Conservation (phyloP, 768 basidiomycete genomes). For the Termitomyces sp. region DNA sequence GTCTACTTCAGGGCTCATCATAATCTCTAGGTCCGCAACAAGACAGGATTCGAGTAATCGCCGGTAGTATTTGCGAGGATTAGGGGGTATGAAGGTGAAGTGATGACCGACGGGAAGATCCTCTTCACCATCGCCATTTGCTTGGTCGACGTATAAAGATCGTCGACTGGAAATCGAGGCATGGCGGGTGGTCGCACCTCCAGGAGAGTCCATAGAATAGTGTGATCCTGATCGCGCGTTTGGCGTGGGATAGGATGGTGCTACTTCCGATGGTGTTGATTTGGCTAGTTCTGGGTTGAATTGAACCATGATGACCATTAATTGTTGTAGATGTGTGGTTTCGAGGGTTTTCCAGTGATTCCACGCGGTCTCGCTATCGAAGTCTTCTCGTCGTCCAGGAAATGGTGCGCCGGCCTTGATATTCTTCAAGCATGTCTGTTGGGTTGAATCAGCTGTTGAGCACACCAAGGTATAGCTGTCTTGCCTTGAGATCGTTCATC, state of each 20-base stretch:
- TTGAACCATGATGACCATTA: conserved; percentile 84
- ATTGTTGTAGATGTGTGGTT: conserved; percentile 79
- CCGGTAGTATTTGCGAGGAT: conserved; percentile 81
- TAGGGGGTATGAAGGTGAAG: conserved; percentile 90
- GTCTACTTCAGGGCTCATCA: conserved; percentile 88
- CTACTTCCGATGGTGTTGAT: conserved; percentile 58
- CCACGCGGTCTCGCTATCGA: conserved; percentile 79
- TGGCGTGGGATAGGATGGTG: conserved; percentile 41
- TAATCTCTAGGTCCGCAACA: conserved; percentile 79
- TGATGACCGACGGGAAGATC: conserved; percentile 69
- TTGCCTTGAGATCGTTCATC: conserved; percentile 80
- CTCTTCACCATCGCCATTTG: conserved; percentile 55
- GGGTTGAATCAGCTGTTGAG: conserved; percentile 10
- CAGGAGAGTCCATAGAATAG: conserved; percentile 43
- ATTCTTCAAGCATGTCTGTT: conserved; percentile 85
- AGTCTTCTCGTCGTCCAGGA: conserved; percentile 85
- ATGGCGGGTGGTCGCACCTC: conserved; percentile 40
- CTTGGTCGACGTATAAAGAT: conserved; percentile 45
- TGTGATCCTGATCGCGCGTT: conserved; percentile 54
- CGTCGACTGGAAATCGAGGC: conserved; percentile 66
- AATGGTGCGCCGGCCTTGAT: conserved; percentile 82
- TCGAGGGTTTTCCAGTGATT: conserved; percentile 80
- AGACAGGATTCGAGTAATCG: conserved; percentile 82
- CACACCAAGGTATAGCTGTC: conserved; percentile 1
- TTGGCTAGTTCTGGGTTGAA: conserved; percentile 85